These are phyloP conservation scores for Xylariaceae sp. DNA, from an alignment of 2,329 filamentous ascomycete genomes.

Conservation along the genomic window DNA sequence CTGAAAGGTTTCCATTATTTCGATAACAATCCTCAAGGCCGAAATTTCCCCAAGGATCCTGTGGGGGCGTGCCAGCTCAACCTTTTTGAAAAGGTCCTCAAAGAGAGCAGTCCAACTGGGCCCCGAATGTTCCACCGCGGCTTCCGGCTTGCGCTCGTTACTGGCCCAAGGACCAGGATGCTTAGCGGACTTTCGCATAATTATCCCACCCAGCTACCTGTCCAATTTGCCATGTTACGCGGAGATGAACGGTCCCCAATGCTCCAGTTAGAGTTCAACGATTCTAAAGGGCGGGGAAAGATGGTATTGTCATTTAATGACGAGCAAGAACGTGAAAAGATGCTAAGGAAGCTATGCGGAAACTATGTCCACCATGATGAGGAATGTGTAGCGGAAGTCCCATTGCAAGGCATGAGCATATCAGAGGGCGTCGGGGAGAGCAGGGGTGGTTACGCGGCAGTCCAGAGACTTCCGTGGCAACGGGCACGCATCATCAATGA, in stretches of 20 bases:
- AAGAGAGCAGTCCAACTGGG: constrained; percentile 68
- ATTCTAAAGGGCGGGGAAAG: constrained; percentile 60
- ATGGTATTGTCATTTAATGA: constrained; percentile 77
- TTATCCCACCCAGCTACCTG: constrained; percentile 60
- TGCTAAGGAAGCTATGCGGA: constrained; percentile 72
- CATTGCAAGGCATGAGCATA: constrained; percentile 62
- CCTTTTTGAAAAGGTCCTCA: constrained; percentile 68
- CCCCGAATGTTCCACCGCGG: constrained; percentile 71
- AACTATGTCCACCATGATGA: constrained; percentile 66
- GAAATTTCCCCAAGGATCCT: constrained; percentile 71
- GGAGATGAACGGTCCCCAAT: constrained; percentile 67
- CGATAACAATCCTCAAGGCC: constrained; percentile 65
- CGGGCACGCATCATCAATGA: constrained; percentile 69
- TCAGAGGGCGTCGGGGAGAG: constrained; percentile 48
- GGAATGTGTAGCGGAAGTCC: constrained; percentile 65
- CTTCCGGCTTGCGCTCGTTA: constrained; percentile 73
- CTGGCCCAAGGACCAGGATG: constrained; percentile 71
- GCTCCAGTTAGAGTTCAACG: constrained; percentile 67
- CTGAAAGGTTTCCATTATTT: constrained; percentile 77
- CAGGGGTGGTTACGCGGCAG: constrained; percentile 45
- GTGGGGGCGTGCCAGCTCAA: constrained; percentile 67
- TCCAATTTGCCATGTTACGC: constrained; percentile 74
- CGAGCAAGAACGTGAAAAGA: constrained; percentile 62
- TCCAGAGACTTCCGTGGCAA: constrained; percentile 59
- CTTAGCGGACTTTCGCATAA: constrained; percentile 72